Percentiles rank a stretch among this genome's conserved stretches.
phyloP scores from a whole-genome alignment of 306 rosid genomes.

The Hippophae gyantsensis region DNA sequence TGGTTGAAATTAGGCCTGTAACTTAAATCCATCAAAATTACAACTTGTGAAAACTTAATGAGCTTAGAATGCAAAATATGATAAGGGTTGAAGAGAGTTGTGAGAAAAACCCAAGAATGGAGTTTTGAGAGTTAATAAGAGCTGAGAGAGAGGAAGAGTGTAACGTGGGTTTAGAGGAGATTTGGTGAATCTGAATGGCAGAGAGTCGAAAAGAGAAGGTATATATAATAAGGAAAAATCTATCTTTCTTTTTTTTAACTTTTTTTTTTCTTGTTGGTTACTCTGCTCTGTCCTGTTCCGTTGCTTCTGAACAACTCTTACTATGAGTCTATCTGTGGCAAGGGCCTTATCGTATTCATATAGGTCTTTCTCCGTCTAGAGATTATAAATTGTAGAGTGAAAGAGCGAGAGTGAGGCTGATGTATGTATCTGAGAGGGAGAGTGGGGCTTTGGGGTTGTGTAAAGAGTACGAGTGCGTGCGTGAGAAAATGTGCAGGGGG shows the following conservation, averaged over 20 bases:
- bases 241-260: slow-evolving; percentile 36
- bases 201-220: slow-evolving; percentile 17
- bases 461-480: slow-evolving; percentile 94
- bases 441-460: slow-evolving; percentile 34
- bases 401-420: slow-evolving; percentile 17
- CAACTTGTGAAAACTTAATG: neutral
- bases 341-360: slow-evolving; percentile 20
- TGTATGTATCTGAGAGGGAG: slow-evolving; percentile 24
- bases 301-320: slow-evolving; percentile 8
- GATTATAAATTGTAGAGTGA: slow-evolving; percentile 7
- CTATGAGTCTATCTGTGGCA: neutral
- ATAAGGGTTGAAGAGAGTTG: neutral
- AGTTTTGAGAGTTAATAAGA: neutral
- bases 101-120: neutral
- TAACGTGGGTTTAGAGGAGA: slow-evolving; percentile 38
- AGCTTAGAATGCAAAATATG: neutral
- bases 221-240: slow-evolving; percentile 35
- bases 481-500: slow-evolving; percentile 92
- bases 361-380: slow-evolving; percentile 11
- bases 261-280: slow-evolving; percentile 30
- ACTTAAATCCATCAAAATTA: slow-evolving; percentile 15
- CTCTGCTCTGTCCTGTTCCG: slow-evolving; percentile 39
- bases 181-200: slow-evolving; percentile 46
- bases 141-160: slow-evolving; percentile 1
- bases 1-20: neutral